Percentiles rank a stretch among this genome's conserved stretches.
Evolutionary conservation across 108 stramenopile species (phyloP).

Genomic region (Craspedostauros australis): DNA sequence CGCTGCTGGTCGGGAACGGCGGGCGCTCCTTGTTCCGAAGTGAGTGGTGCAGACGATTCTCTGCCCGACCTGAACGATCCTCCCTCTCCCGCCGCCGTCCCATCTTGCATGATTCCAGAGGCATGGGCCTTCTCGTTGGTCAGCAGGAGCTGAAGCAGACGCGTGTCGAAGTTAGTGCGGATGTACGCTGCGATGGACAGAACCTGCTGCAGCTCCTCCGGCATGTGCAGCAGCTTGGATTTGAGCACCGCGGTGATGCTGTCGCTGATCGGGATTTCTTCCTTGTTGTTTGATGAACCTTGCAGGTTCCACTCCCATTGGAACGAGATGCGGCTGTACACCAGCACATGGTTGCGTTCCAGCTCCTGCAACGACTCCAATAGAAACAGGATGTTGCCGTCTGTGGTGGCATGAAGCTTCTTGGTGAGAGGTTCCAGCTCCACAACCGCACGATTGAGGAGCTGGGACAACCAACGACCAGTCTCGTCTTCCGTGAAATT

Average conservation of each 20-base stretch:
- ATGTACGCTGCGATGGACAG: slow-evolving; percentile 42
- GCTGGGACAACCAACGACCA: slow-evolving; percentile 15
- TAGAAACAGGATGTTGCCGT: slow-evolving; percentile 28
- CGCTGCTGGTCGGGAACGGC: too few relatives aligned
- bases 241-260: slow-evolving; percentile 28
- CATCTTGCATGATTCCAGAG: too few relatives aligned
- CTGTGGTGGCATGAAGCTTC: slow-evolving; percentile 16
- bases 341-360: slow-evolving; percentile 40
- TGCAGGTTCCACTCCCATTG: slow-evolving; percentile 47
- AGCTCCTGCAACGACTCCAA: slow-evolving; percentile 37
- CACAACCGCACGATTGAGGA: slow-evolving; percentile 5
- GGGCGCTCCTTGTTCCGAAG: too few relatives aligned
- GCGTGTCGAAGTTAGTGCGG: slow-evolving; percentile 29
- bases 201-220: slow-evolving; percentile 28
- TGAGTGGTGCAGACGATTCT: too few relatives aligned
- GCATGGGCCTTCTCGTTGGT: slow-evolving; percentile 10
- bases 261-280: slow-evolving; percentile 9
- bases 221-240: slow-evolving; percentile 28
- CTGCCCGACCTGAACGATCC: too few relatives aligned
- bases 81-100: too few relatives aligned
- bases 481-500: slow-evolving; percentile 16
- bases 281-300: slow-evolving; percentile 1
- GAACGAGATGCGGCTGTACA: slow-evolving; percentile 30
- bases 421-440: slow-evolving; percentile 10
- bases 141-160: slow-evolving; percentile 15